These are phyloP conservation scores for Rhododendron griersonianum DNA, from an alignment of 148 eudicot species.

Conservation along the genomic window DNA sequence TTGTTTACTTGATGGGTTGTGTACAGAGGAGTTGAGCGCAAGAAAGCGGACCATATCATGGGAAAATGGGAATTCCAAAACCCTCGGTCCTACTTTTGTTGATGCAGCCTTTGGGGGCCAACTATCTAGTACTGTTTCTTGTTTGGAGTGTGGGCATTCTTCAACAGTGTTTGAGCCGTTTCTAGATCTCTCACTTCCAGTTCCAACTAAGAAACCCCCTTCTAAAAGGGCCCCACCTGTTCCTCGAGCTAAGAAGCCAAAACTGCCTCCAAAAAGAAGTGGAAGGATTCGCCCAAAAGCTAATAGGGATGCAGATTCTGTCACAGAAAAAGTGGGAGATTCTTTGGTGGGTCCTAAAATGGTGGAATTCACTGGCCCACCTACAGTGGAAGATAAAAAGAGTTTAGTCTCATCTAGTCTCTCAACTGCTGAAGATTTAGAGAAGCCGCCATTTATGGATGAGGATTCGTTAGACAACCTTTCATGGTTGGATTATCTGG, in stretches of 20 bases:
- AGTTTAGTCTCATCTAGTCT: conserved; percentile 21
- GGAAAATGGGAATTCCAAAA: conserved; percentile 26
- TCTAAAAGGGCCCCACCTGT: conserved; percentile 38
- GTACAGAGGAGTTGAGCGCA: conserved; percentile 50
- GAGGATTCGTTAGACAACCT: background rate
- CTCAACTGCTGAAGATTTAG: conserved; percentile 14
- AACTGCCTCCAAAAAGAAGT: conserved; percentile 61
- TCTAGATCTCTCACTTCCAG: conserved; percentile 84
- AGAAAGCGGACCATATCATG: conserved; percentile 26
- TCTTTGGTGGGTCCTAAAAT: conserved; percentile 20
- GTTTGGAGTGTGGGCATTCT: conserved; percentile 75
- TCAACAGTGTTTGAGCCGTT: conserved; percentile 78
- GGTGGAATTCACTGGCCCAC: conserved; percentile 16
- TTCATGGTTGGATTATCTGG: conserved; percentile 39
- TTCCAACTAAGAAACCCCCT: conserved; percentile 72
- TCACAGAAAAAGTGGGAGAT: conserved; percentile 8
- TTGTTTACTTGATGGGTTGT: conserved; percentile 79
- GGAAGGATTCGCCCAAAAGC: conserved; percentile 45
- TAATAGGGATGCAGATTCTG: conserved; percentile 30
- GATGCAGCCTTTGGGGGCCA: conserved; percentile 84
- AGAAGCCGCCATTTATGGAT: conserved; percentile 16
- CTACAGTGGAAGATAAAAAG: conserved; percentile 24
- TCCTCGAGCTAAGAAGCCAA: conserved; percentile 51
- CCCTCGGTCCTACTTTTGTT: conserved; percentile 44
- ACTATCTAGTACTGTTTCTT: conserved; percentile 74